phyloP scores from a whole-genome alignment of 2,329 filamentous ascomycete genomes.

The Helminthosporium solani region DNA sequence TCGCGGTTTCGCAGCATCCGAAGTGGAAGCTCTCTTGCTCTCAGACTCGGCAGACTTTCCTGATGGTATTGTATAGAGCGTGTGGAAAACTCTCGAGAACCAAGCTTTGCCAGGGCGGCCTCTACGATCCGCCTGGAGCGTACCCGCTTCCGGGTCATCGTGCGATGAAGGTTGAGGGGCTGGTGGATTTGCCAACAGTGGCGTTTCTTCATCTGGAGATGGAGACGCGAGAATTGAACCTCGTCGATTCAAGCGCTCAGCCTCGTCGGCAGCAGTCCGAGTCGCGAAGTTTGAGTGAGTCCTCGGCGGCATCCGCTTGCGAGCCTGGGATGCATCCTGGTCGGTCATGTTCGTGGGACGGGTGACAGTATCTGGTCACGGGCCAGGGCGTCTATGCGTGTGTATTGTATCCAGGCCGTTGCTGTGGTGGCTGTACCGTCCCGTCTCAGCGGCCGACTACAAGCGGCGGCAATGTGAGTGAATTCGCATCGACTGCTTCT shows the following conservation, averaged over 20 bases:
- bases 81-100: constrained; percentile 24
- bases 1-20: constrained; percentile 30
- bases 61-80: constrained; percentile 12
- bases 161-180: constrained; percentile 4
- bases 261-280: constrained; percentile 48
- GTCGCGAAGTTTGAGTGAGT: constrained; percentile 48
- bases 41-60: constrained; percentile 10
- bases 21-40: constrained; percentile 25
- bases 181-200: constrained; percentile 22
- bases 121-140: constrained; percentile 21
- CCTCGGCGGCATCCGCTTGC: constrained; percentile 33
- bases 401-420: constrained; percentile 1
- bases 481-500: background rate
- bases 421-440: constrained; percentile 8
- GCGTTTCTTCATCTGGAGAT: constrained; percentile 36
- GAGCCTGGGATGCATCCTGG: constrained; percentile 19
- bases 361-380: background rate
- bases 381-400: constrained; percentile 10
- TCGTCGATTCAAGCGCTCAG: constrained; percentile 47
- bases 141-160: constrained; percentile 4
- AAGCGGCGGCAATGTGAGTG: constrained; percentile 4
- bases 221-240: constrained; percentile 31
- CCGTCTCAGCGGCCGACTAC: constrained; percentile 4
- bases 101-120: constrained; percentile 24
- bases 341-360: constrained; percentile 27